A percentile compares a stretch with the other conserved stretches of the same genome.
Conservation (phyloP, 495 filamentous ascomycete species). For the Xylaria bambusicola region DNA sequence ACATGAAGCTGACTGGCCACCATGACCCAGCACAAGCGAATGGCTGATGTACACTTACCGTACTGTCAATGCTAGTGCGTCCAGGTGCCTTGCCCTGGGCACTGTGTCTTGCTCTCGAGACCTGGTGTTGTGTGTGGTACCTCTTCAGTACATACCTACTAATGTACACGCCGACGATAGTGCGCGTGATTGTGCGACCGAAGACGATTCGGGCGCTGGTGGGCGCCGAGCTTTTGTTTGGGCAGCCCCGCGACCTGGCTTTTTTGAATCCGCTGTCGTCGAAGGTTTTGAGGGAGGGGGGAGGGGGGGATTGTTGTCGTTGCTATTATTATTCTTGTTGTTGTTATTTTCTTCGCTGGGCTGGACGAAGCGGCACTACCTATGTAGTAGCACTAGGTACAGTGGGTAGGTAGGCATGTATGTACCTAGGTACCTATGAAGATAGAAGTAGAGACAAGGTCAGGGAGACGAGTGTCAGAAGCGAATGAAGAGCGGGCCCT, state of each 20-base stretch:
- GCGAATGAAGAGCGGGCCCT: background rate
- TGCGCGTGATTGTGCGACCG: slow-evolving; percentile 15
- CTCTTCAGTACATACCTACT: slow-evolving; percentile 3
- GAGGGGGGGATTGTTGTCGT: too few species aligned
- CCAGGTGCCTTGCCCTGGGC: slow-evolving; percentile 8
- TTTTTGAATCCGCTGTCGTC: background rate
- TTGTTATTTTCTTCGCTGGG: background rate
- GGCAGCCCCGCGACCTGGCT: slow-evolving; percentile 5
- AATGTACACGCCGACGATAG: slow-evolving; percentile 12
- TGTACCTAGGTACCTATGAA: too few species aligned
- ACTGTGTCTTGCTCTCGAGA: slow-evolving; percentile 21
- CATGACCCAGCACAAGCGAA: slow-evolving; percentile 16
- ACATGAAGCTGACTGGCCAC: slow-evolving; percentile 22
- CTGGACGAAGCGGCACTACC: background rate
- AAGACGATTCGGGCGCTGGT: slow-evolving; percentile 3
- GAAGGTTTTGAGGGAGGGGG: background rate
- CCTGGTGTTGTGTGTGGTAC: too few species aligned
- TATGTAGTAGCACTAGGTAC: too few species aligned
- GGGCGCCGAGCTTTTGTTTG: slow-evolving; percentile 10
- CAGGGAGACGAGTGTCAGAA: too few species aligned
- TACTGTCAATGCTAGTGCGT: slow-evolving; percentile 15
- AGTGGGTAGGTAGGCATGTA: too few species aligned
- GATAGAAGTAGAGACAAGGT: too few species aligned
- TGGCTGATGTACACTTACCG: slow-evolving; percentile 20
- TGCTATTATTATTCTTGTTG: too few species aligned